phyloP scores from a whole-genome alignment of 768 basidiomycete genomes.

The Lactifluus piperatus region DNA sequence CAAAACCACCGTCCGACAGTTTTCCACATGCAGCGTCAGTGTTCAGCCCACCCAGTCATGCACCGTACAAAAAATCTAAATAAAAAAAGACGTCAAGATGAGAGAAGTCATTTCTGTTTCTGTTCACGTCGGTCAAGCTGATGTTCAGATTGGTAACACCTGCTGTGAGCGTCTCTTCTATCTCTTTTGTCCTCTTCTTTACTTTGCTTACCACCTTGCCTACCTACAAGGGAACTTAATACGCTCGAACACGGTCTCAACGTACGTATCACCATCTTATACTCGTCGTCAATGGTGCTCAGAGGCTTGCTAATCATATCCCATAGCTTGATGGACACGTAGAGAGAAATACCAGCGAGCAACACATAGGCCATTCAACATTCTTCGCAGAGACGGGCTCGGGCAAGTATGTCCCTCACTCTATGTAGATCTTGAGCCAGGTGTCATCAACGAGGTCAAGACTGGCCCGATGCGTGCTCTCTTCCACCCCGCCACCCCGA shows the following conservation, averaged over 20 bases:
- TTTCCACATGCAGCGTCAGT: no score
- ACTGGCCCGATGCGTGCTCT: no score
- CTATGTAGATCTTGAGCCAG: slow-evolving; percentile 91
- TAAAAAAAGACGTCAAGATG: slow-evolving; percentile 6
- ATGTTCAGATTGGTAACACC: no score
- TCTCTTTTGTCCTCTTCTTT: slow-evolving; percentile 18
- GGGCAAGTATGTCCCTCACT: slow-evolving; percentile 96
- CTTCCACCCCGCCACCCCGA: slow-evolving; percentile 99
- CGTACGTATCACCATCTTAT: slow-evolving; percentile 40
- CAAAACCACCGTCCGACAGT: no score
- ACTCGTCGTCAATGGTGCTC: background rate
- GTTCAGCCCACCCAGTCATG: background rate
- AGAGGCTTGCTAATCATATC: background rate
- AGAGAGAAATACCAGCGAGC: slow-evolving; percentile 55
- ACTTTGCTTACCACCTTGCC: slow-evolving; percentile 21
- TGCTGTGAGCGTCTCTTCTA: no score
- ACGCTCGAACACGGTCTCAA: slow-evolving; percentile 95
- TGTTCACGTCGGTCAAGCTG: no score
- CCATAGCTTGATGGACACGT: slow-evolving; percentile 87
- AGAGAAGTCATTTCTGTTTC: no score
- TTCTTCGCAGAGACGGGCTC: no score
- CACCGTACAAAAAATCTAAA: background rate
- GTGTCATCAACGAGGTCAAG: no score
- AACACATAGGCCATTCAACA: slow-evolving; percentile 86
- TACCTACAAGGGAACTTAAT: slow-evolving; percentile 81